Percentiles rank a stretch among this genome's conserved stretches.
phyloP scores from a whole-genome alignment of 306 rosid species.

The Prunus padus region DNA sequence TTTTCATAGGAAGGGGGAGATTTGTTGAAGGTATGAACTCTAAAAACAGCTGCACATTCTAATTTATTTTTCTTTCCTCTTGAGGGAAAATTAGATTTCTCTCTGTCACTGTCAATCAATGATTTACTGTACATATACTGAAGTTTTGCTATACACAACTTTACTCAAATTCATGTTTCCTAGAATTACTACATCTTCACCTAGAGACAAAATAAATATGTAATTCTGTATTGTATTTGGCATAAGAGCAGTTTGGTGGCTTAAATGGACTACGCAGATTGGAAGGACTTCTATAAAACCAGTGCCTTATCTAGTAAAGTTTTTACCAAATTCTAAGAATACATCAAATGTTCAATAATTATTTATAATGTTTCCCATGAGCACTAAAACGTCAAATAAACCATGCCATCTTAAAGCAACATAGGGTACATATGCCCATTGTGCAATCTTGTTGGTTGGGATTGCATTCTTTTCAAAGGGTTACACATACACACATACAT shows the following conservation, averaged over 20 bases:
- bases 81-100: not conserved
- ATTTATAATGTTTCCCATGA: too few species aligned
- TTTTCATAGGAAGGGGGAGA: not conserved
- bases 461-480: too few species aligned
- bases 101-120: not conserved
- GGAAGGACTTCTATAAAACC: not conserved
- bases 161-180: not conserved
- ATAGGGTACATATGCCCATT: too few species aligned
- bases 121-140: not conserved
- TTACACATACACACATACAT: too few species aligned
- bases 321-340: not conserved
- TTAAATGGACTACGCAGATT: not conserved
- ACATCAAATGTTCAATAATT: not conserved
- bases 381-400: too few species aligned
- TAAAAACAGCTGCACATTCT: not conserved
- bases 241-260: not conserved
- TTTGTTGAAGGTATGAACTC: not conserved
- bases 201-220: not conserved
- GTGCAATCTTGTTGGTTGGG: too few species aligned
- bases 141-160: not conserved
- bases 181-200: not conserved
- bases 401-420: too few species aligned
- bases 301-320: not conserved
- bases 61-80: not conserved
- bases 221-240: not conserved